These are phyloP conservation scores for Trametes cingulata DNA, from an alignment of 768 basidiomycete species.

Conservation along the genomic window DNA sequence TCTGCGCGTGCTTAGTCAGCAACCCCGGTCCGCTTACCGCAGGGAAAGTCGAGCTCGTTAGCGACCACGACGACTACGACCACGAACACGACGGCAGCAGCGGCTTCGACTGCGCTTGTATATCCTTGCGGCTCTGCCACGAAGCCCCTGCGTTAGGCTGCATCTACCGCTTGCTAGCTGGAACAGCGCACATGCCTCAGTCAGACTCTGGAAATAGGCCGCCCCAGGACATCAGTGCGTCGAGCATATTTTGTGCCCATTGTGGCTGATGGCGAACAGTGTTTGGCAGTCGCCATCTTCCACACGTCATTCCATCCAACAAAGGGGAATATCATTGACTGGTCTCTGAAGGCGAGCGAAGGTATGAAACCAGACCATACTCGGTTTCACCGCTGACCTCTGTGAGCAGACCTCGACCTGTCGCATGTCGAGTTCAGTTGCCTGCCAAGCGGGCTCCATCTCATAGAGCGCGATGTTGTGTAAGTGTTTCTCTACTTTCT, in stretches of 20 bases:
- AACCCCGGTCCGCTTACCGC: not conserved
- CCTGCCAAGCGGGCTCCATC: slow-evolving; percentile 80
- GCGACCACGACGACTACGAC: slow-evolving; percentile 11
- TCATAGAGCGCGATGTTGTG: slow-evolving; percentile 80
- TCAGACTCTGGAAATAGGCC: slow-evolving; percentile 11
- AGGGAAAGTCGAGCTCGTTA: not conserved
- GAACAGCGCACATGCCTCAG: slow-evolving; percentile 1
- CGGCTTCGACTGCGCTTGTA: not conserved
- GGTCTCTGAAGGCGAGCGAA: slow-evolving; percentile 70
- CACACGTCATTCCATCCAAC: slow-evolving; percentile 86
- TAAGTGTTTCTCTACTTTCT: slow-evolving; percentile 39
- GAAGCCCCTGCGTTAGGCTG: not conserved
- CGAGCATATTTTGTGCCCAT: not conserved
- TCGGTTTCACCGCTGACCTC: not conserved
- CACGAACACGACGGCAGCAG: not conserved
- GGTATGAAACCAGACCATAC: slow-evolving; percentile 41
- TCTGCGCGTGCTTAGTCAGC: slow-evolving; percentile 1
- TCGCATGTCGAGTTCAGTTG: slow-evolving; percentile 78
- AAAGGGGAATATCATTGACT: slow-evolving; percentile 76
- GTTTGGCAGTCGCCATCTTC: slow-evolving; percentile 69
- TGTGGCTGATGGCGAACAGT: not conserved
- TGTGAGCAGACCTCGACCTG: slow-evolving; percentile 59
- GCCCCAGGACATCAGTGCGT: slow-evolving; percentile 58
- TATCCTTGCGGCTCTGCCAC: not conserved
- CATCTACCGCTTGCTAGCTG: not conserved